A percentile compares a stretch with the other conserved stretches of the same genome.
Evolutionary conservation across 306 rosid species (phyloP).

Genomic region (Mucuna pruriens): DNA sequence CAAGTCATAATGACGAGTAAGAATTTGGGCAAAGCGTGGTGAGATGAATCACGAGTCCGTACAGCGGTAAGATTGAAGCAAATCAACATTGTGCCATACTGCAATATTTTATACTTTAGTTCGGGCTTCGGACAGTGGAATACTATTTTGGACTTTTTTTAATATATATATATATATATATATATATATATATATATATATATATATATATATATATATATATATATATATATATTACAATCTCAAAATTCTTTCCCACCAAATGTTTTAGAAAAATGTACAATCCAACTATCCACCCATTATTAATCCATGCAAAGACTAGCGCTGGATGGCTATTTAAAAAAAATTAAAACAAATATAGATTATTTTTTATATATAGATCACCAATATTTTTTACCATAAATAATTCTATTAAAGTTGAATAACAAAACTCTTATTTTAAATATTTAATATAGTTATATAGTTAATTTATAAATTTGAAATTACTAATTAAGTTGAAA

Average conservation of each 20-base stretch:
- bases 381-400: too few species aligned
- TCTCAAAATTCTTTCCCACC: not conserved
- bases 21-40: slow-evolving; percentile 11
- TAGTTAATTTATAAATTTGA: too few species aligned
- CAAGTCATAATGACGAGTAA: slow-evolving; percentile 15
- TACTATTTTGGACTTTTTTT: not conserved
- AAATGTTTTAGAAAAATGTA: not conserved
- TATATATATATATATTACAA: not conserved
- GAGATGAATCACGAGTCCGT: slow-evolving; percentile 21
- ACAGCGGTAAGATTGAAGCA: slow-evolving; percentile 6
- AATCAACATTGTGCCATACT: not conserved
- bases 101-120: not conserved
- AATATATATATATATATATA: not conserved
- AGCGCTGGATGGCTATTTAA: not conserved
- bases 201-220: not conserved
- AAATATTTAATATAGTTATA: too few species aligned
- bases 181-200: not conserved
- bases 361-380: too few species aligned
- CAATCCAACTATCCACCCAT: not conserved
- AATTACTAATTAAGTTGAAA: too few species aligned
- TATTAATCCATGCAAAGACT: not conserved
- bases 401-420: too few species aligned
- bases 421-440: too few species aligned
- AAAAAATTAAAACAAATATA: too few species aligned
- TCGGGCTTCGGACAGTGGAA: not conserved